These are phyloP conservation scores for Mucor circinelloides DNA, from an alignment of 371 early-diverging fungal genomes.

Conservation along the genomic window DNA sequence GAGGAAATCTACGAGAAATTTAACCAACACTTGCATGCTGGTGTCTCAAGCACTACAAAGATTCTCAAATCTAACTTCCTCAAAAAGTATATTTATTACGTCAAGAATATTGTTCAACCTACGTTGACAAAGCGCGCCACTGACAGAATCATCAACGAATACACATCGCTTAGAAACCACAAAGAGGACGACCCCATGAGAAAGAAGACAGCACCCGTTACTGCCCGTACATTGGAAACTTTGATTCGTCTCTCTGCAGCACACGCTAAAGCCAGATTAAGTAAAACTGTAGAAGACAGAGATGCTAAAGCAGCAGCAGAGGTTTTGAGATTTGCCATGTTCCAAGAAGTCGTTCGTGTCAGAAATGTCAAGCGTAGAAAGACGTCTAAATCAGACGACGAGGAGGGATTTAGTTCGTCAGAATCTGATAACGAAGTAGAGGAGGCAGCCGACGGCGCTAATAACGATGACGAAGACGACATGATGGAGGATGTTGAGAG, in stretches of 20 bases:
- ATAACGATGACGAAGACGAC: constrained; percentile 16
- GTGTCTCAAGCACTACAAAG: constrained; percentile 52
- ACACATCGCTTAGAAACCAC: constrained; percentile 75
- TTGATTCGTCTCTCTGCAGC: constrained; percentile 98
- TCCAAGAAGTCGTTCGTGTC: constrained; percentile 77
- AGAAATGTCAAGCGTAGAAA: constrained; percentile 62
- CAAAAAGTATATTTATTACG: constrained; percentile 86
- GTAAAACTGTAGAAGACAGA: constrained; percentile 75
- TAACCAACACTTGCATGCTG: constrained; percentile 71
- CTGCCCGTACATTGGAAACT: constrained; percentile 98
- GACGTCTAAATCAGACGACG: constrained; percentile 26
- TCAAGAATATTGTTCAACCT: constrained; percentile 75
- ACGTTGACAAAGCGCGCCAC: constrained; percentile 73
- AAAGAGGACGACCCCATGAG: constrained; percentile 57
- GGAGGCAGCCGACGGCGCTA: constrained; percentile 8
- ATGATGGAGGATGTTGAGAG: constrained; percentile 26
- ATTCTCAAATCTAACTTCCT: constrained; percentile 77
- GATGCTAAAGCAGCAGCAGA: constrained; percentile 89
- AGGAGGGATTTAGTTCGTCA: constrained; percentile 29
- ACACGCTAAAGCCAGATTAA: constrained; percentile 96
- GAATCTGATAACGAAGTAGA: constrained; percentile 45
- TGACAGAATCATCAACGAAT: constrained; percentile 78
- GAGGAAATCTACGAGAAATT: constrained; percentile 79
- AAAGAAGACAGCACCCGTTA: constrained; percentile 85
- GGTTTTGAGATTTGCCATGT: constrained; percentile 89